Conservation (phyloP, 345 rosid species). For the Raphanus sativus region DNA sequence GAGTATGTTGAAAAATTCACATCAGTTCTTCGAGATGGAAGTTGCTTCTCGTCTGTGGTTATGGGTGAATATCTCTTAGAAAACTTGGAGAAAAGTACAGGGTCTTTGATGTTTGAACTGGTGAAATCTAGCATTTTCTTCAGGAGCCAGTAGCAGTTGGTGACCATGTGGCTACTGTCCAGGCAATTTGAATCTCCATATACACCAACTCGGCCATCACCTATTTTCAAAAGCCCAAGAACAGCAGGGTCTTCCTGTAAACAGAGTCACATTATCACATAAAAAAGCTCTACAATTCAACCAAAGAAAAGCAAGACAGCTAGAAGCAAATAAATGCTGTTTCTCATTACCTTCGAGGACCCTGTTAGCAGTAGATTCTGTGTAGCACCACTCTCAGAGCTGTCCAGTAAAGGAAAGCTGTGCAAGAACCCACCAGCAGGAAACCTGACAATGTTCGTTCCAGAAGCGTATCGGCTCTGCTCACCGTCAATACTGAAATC, state of each 20-base stretch:
- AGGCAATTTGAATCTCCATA: constrained; percentile 97
- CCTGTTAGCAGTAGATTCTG: constrained; percentile 71
- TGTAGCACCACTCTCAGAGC: constrained; percentile 96
- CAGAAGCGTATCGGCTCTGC: constrained; percentile 98
- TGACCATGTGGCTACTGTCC: constrained; percentile 98
- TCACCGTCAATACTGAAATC: constrained; percentile 89
- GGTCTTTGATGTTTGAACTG: constrained; percentile 63
- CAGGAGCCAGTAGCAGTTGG: constrained; percentile 93
- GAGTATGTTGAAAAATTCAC: constrained; percentile 83
- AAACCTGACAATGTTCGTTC: constrained; percentile 89
- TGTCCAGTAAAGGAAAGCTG: constrained; percentile 86
- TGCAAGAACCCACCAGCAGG: constrained; percentile 86
- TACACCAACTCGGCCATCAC: constrained; percentile 81
- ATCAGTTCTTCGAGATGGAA: constrained; percentile 89
- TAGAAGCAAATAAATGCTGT: background rate
- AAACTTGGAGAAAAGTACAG: constrained; percentile 66
- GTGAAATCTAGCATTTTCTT: constrained; percentile 84
- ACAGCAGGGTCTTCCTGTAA: constrained; percentile 82
- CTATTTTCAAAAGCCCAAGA: constrained; percentile 76
- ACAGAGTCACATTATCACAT: constrained; percentile 10
- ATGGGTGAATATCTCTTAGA: constrained; percentile 53
- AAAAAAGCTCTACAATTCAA: background rate
- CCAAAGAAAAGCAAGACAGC: background rate
- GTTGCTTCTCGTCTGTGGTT: constrained; percentile 59
- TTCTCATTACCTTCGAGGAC: constrained; percentile 50